These are phyloP conservation scores for Metschnikowia amazonensis DNA, from an alignment of 805 yeast species.

Conservation along the genomic window DNA sequence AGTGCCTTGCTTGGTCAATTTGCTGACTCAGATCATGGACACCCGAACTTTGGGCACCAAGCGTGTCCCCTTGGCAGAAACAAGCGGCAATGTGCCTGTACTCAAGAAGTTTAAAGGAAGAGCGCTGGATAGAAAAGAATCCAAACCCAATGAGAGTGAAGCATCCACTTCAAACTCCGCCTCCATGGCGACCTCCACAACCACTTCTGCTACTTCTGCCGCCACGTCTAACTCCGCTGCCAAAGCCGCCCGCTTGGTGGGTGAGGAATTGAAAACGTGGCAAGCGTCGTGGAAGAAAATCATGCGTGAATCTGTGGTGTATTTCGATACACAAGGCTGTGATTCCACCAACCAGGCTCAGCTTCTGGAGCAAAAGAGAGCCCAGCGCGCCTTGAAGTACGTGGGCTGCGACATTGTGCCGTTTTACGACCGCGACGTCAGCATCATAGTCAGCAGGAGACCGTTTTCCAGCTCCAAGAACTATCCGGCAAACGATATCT, in stretches of 20 bases:
- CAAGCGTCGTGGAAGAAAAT: constrained; percentile 61
- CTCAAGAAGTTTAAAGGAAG: constrained; percentile 27
- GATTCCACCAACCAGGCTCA: constrained; percentile 34
- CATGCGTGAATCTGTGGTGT: constrained; percentile 55
- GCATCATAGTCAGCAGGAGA: constrained; percentile 76
- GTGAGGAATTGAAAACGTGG: constrained; percentile 54
- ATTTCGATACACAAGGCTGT: constrained; percentile 54
- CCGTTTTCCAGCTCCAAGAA: constrained; percentile 36
- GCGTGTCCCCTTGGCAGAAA: constrained; percentile 39
- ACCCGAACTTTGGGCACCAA: constrained; percentile 4
- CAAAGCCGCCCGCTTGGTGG: constrained; percentile 33
- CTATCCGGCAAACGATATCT: constrained; percentile 56
- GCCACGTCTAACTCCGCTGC: constrained; percentile 9
- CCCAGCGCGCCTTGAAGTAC: constrained; percentile 41
- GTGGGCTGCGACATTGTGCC: constrained; percentile 47
- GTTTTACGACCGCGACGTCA: constrained; percentile 52
- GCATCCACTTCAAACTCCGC: not conserved
- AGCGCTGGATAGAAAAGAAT: not conserved
- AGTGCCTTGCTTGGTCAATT: not conserved
- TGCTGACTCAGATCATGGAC: not conserved
- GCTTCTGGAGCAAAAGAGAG: constrained; percentile 39
- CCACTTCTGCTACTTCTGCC: not conserved
- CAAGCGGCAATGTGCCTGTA: constrained; percentile 36
- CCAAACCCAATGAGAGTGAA: not conserved
- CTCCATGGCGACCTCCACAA: not conserved